Base-by-base conservation (phyloP, 208 protist species). In the Leishmania braziliensis region DNA sequence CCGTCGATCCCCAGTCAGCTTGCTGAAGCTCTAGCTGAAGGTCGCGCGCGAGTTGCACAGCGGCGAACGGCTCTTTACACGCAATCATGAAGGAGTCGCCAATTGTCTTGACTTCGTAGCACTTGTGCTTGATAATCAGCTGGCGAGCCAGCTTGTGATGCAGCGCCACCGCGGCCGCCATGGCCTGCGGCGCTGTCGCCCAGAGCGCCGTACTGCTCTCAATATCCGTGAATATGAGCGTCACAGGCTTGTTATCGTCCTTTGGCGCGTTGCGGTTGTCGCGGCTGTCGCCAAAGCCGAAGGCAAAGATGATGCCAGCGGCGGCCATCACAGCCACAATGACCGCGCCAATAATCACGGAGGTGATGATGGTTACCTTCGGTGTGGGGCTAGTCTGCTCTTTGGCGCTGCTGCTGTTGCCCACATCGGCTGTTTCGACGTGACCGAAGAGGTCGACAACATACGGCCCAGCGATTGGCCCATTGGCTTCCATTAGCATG, bases 51-150 rank as follows among this genome's bases (percentile, higher is more conserved):
- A 95, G 79, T 68, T 91, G 58, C 73, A 96, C 51, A 14, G 85
- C 87, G 23, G 65, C 65, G n/a, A 89, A 78, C 46, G 88, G 50
- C 63, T 90, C 58, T 0, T 46, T 75, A 69, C 81, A 90, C 1
- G 91, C 93, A 75, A 97, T 93, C 78, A 96, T 96, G 79, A 97
- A 96, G 46, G 82, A 87, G 73, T 96, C 92, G 23, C 91, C 93
- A 39, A 94, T 85, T 26, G 84, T 91, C 84, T 96, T 95, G 54
- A 96, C 93, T 79, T 95, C 91, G 68, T 94, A 92, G 66, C 84
- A 92, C 84, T 84, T 86, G 82, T 90, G 79, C 78, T 82, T 86
- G 48, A 84, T 80, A 69, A 97, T 90, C 56, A 90, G 78, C 62
- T 78, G 79, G 58, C 94, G 91, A 43, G 93, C 85, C 48, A 94